phyloP scores from a whole-genome alignment of 139 green algal species.

The Closterium sp. region DNA sequence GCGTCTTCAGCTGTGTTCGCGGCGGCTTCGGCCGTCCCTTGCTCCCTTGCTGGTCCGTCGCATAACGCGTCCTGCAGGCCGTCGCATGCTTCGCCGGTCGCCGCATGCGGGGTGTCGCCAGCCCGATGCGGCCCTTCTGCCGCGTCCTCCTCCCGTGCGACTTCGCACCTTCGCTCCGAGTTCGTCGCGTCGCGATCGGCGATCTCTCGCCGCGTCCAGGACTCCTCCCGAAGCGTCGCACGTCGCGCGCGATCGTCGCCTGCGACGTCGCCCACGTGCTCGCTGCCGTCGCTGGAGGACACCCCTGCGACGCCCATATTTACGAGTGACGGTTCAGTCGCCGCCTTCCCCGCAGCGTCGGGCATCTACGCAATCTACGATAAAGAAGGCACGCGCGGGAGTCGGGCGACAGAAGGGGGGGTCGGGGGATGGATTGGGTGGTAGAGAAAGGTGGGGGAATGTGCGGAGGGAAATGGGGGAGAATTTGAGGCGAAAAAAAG shows the following conservation, averaged over 20 bases:
- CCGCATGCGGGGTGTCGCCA: background rate
- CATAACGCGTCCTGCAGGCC: background rate
- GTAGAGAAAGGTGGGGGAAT: background rate
- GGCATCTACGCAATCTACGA: conserved; percentile 53
- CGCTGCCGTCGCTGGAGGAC: background rate
- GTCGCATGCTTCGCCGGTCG: background rate
- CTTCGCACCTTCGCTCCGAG: background rate
- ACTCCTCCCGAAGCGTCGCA: background rate
- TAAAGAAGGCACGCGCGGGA: background rate
- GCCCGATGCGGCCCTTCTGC: background rate
- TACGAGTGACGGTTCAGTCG: background rate
- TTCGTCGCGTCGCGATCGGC: background rate
- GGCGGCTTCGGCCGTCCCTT: background rate
- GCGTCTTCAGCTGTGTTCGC: background rate
- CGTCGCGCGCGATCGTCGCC: background rate
- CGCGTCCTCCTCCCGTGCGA: background rate
- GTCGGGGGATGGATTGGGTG: background rate
- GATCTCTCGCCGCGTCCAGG: background rate
- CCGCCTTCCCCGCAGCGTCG: conserved; percentile 11
- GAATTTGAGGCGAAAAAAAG: too few species aligned
- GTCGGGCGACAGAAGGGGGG: background rate
- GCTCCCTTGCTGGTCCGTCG: background rate
- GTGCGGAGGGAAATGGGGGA: too few species aligned
- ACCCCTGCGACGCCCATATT: background rate
- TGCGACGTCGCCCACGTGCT: background rate